Evolutionary conservation across 768 basidiomycete genomes (phyloP).

Genomic region (Peribolospora kevripleyi): DNA sequence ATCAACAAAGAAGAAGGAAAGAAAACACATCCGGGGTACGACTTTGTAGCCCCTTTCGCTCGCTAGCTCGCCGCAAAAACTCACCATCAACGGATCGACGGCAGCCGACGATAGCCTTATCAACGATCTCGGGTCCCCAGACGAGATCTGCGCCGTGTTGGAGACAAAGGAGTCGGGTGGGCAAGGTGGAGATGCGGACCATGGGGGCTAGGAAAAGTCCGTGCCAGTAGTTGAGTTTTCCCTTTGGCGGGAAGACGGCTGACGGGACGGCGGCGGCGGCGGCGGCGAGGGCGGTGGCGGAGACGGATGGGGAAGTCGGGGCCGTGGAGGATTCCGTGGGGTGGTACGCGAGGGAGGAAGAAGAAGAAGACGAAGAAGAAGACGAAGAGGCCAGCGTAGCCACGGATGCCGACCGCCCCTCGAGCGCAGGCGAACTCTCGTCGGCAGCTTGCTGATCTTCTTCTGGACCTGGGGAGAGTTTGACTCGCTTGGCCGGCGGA

Average conservation of each 20-base stretch:
- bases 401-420: no score
- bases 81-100: conserved; percentile 64
- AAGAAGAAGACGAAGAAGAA: no score
- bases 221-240: neutral
- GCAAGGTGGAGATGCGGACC: conserved; percentile 28
- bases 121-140: conserved; percentile 90
- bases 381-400: no score
- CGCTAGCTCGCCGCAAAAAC: conserved; percentile 16
- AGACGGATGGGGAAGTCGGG: no score
- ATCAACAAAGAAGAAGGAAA: neutral
- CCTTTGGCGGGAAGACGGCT: conserved; percentile 3
- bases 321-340: no score
- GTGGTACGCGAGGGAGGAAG: no score
- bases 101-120: conserved; percentile 76
- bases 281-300: no score
- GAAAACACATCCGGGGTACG: neutral
- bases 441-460: no score
- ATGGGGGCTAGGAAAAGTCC: conserved; percentile 93
- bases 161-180: conserved; percentile 21
- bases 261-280: neutral
- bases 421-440: no score
- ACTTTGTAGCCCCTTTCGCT: neutral
- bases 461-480: no score
- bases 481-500: no score
- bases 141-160: conserved; percentile 84